phyloP scores from a whole-genome alignment of 257 asterid species.

The Primulina huaijiensis region DNA sequence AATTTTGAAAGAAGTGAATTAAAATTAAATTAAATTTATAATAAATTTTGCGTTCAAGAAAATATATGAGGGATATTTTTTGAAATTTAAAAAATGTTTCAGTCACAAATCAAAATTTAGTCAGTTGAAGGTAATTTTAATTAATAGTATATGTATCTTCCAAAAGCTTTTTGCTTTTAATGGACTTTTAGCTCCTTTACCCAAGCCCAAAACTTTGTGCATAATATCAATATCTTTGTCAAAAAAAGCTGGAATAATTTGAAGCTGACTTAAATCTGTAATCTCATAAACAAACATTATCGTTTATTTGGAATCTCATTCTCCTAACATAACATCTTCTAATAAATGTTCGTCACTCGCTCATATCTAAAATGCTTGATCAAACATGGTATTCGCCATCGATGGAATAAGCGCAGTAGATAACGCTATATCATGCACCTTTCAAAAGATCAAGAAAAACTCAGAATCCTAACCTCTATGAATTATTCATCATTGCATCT shows the following conservation, averaged over 20 bases:
- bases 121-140: too few species aligned
- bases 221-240: not conserved
- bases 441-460: conserved; percentile 12
- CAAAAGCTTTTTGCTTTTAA: too few species aligned
- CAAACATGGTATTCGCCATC: not conserved
- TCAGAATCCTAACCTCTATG: not conserved
- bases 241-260: not conserved
- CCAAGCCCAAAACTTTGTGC: not conserved
- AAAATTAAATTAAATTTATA: too few species aligned
- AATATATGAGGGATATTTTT: too few species aligned
- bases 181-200: too few species aligned
- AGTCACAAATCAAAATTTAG: too few species aligned
- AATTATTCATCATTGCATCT: conserved; percentile 39
- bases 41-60: too few species aligned
- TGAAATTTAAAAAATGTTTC: too few species aligned
- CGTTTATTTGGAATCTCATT: not conserved
- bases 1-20: too few species aligned
- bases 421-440: not conserved
- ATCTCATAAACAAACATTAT: not conserved
- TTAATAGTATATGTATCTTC: too few species aligned
- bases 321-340: not conserved
- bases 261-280: not conserved
- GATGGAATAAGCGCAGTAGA: not conserved
- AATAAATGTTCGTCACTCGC: not conserved
- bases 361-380: not conserved